Evolutionary conservation across 2,329 filamentous ascomycete species (phyloP).

Genomic region (Claviceps cyperi): DNA sequence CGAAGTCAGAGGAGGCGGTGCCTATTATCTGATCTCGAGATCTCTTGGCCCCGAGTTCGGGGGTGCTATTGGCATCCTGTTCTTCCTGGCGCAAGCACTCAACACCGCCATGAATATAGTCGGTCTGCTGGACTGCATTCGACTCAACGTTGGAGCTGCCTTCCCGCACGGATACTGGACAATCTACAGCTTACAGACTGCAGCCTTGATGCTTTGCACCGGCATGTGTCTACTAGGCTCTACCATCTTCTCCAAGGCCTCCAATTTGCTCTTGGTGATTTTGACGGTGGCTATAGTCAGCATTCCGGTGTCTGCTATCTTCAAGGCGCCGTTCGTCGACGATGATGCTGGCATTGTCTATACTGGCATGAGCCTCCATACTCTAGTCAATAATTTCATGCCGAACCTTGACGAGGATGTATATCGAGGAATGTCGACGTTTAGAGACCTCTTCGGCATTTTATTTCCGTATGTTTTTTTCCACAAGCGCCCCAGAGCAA

Average conservation of each 20-base stretch:
- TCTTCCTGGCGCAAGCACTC: conserved; percentile 79
- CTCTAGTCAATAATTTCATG: conserved; percentile 58
- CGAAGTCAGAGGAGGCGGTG: conserved; percentile 73
- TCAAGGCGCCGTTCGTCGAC: conserved; percentile 53
- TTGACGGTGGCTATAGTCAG: conserved; percentile 62
- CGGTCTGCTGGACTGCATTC: conserved; percentile 70
- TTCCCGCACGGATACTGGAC: conserved; percentile 63
- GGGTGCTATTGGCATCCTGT: conserved; percentile 74
- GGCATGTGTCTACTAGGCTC: conserved; percentile 66
- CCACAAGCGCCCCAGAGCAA: neutral
- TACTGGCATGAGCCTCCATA: conserved; percentile 59
- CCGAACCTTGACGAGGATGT: conserved; percentile 52
- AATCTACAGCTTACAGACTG: conserved; percentile 61
- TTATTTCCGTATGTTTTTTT: conserved; percentile 46
- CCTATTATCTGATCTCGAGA: conserved; percentile 78
- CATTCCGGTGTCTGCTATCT: conserved; percentile 64
- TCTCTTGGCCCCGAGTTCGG: conserved; percentile 80
- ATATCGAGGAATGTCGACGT: conserved; percentile 50
- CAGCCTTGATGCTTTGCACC: conserved; percentile 57
- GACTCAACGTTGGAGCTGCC: conserved; percentile 54
- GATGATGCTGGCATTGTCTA: conserved; percentile 52
- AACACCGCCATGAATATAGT: conserved; percentile 82
- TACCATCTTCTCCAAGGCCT: conserved; percentile 64
- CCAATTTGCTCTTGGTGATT: conserved; percentile 59
- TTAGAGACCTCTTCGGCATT: conserved; percentile 74